Evolutionary conservation across 116 monocot species (phyloP).

Genomic region (Trichopus zeylanicus): DNA sequence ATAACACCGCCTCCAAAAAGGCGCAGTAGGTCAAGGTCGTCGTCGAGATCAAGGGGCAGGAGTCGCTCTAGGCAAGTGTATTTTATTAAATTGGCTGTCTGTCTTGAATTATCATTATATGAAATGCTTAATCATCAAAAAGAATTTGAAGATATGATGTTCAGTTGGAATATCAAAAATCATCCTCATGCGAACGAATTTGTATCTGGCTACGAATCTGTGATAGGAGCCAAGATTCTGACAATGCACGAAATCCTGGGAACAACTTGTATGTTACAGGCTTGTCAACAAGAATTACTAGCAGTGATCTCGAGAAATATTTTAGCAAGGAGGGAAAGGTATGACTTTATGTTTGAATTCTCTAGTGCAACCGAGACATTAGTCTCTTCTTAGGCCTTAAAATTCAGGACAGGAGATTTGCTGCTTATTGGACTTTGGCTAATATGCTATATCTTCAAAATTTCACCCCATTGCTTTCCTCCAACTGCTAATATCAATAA

Average conservation of each 20-base stretch:
- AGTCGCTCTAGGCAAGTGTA: conserved; percentile 28
- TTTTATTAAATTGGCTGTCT: not conserved
- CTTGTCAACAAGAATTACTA: conserved; percentile 59
- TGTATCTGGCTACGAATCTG: not conserved
- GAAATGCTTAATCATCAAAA: not conserved
- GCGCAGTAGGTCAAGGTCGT: conserved; percentile 35
- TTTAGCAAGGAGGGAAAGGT: conserved; percentile 85
- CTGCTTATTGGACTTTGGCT: no score
- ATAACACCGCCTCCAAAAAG: conserved; percentile 50
- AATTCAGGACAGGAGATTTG: no score
- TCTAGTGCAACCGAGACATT: not conserved
- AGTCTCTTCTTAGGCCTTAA: no score
- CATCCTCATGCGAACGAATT: not conserved
- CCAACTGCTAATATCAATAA: no score
- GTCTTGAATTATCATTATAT: not conserved
- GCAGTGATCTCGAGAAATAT: conserved; percentile 70
- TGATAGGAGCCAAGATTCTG: conserved; percentile 42
- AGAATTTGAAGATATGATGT: not conserved
- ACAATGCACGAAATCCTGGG: conserved; percentile 48
- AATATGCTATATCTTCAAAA: no score
- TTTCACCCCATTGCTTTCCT: no score
- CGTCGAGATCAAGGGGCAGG: conserved; percentile 39
- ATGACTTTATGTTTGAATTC: conserved; percentile 1
- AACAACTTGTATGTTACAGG: conserved; percentile 89
- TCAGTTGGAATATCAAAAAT: not conserved